phyloP scores from a whole-genome alignment of 148 eudicot species.

The Spergularia bocconei region DNA sequence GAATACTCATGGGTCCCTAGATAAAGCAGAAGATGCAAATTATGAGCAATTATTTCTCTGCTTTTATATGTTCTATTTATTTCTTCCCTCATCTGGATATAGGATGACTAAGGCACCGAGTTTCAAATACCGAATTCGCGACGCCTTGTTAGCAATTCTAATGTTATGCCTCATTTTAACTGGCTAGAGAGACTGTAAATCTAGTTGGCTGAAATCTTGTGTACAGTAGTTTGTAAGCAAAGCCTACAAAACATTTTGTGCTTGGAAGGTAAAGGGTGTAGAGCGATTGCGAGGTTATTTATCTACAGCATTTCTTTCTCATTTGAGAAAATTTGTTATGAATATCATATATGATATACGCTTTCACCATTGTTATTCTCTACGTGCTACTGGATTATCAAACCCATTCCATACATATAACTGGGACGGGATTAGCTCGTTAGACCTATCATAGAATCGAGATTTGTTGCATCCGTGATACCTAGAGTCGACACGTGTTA shows the following conservation, averaged over 20 bases:
- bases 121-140: slow-evolving; percentile 14
- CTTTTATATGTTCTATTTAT: slow-evolving; percentile 7
- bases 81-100: slow-evolving; percentile 10
- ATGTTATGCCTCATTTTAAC: slow-evolving; percentile 19
- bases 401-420: too few relatives aligned
- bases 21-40: slow-evolving; percentile 21
- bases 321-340: not conserved
- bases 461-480: too few relatives aligned
- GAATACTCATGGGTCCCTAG: slow-evolving; percentile 68
- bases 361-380: too few relatives aligned
- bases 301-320: not conserved
- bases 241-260: slow-evolving; percentile 19
- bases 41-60: slow-evolving; percentile 12
- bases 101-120: slow-evolving; percentile 21
- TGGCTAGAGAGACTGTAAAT: slow-evolving; percentile 24
- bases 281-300: slow-evolving; percentile 6
- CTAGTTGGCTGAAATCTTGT: slow-evolving; percentile 23
- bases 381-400: too few relatives aligned
- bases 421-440: too few relatives aligned
- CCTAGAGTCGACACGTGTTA: too few relatives aligned
- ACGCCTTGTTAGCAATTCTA: slow-evolving; percentile 15
- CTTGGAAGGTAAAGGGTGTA: slow-evolving; percentile 16
- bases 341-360: too few relatives aligned
- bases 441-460: too few relatives aligned
- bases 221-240: slow-evolving; percentile 32